Percentiles rank a stretch among this genome's conserved stretches.
phyloP scores from a whole-genome alignment of 805 yeast genomes.

The Torulaspora maleeae region DNA sequence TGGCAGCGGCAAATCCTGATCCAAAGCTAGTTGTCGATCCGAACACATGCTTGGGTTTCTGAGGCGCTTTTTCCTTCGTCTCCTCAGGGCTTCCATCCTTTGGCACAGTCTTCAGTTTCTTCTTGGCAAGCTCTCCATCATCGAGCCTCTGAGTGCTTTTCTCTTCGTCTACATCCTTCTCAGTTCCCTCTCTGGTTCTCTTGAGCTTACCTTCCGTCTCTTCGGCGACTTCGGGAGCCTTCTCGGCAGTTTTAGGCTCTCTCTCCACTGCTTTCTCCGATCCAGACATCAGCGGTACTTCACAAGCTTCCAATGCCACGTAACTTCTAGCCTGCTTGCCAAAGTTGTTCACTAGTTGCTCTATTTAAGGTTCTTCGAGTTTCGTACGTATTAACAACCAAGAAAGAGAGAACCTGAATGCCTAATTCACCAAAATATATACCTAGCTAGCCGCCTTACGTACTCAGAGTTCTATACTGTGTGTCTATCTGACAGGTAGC shows the following conservation, averaged over 20 bases:
- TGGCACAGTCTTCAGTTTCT: constrained; percentile 3
- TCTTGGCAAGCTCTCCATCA: not conserved
- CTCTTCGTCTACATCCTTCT: constrained; percentile 7
- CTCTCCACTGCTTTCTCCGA: not conserved
- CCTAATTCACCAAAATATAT: not conserved
- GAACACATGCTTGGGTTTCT: constrained; percentile 49
- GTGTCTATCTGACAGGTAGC: constrained; percentile 82
- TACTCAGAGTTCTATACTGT: constrained; percentile 44
- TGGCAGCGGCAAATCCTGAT: constrained; percentile 31
- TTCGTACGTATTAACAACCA: not conserved
- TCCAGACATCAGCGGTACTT: not conserved
- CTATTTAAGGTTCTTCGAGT: not conserved
- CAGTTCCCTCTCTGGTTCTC: constrained; percentile 15
- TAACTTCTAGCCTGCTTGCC: not conserved
- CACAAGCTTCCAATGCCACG: not conserved
- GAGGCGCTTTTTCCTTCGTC: constrained; percentile 3
- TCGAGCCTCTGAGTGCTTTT: constrained; percentile 2
- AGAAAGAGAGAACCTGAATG: not conserved
- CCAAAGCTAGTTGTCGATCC: constrained; percentile 53
- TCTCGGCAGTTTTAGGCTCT: not conserved
- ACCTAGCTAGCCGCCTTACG: not conserved
- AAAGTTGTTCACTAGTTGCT: not conserved
- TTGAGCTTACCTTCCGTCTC: constrained; percentile 1
- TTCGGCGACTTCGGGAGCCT: not conserved
- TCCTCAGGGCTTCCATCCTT: not conserved